Conservation (phyloP, 2,329 filamentous ascomycete species). For the Neonectria coccinea region DNA sequence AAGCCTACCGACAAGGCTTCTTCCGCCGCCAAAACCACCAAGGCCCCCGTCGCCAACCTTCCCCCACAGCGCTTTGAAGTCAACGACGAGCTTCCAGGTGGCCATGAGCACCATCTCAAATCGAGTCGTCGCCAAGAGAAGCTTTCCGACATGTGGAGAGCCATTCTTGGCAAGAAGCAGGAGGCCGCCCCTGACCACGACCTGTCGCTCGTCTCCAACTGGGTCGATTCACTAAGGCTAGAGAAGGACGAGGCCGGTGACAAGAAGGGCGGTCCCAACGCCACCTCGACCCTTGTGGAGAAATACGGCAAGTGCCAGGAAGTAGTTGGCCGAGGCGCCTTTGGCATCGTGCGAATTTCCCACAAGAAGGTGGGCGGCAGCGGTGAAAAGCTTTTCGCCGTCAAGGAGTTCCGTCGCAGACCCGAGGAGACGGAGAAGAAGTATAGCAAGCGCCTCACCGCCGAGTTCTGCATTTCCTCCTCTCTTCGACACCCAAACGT, state of each 20-base stretch:
- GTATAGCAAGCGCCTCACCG: slow-evolving; percentile 96
- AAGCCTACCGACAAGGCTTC: slow-evolving; percentile 45
- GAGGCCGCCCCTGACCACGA: slow-evolving; percentile 80
- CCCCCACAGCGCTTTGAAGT: slow-evolving; percentile 63
- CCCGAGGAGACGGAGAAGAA: slow-evolving; percentile 96
- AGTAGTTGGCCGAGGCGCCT: slow-evolving; percentile 93
- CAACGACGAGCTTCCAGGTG: slow-evolving; percentile 68
- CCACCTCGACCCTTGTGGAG: slow-evolving; percentile 81
- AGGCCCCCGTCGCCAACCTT: slow-evolving; percentile 50
- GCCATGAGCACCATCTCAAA: slow-evolving; percentile 89
- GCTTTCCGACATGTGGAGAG: slow-evolving; percentile 89
- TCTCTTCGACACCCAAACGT: slow-evolving; percentile 97
- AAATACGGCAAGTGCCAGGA: slow-evolving; percentile 99
- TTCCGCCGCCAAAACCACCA: slow-evolving; percentile 46
- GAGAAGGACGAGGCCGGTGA: slow-evolving; percentile 89
- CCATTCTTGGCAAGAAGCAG: slow-evolving; percentile 86
- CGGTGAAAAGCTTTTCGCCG: slow-evolving; percentile 91
- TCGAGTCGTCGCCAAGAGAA: slow-evolving; percentile 95
- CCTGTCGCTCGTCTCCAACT: slow-evolving; percentile 91
- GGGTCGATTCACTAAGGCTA: slow-evolving; percentile 92
- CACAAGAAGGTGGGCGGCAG: slow-evolving; percentile 91
- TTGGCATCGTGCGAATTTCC: slow-evolving; percentile 96
- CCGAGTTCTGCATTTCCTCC: slow-evolving; percentile 98
- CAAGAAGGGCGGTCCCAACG: slow-evolving; percentile 80
- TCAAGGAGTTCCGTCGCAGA: slow-evolving; percentile 96